Conservation (phyloP, 2,329 filamentous ascomycete genomes). For the Myotisia sp. region DNA sequence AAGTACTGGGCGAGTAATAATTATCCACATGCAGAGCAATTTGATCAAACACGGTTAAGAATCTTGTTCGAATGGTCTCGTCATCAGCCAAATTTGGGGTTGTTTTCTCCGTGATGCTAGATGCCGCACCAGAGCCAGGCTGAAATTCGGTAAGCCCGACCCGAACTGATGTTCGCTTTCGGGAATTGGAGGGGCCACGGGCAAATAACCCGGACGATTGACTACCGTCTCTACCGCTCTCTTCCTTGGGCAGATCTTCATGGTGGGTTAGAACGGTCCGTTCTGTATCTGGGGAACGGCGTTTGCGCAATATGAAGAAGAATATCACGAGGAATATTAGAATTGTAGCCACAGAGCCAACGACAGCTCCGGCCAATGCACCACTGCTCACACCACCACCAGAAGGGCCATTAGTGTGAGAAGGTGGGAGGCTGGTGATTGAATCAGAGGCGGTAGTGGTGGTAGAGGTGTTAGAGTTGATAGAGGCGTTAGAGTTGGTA, state of each 20-base stretch:
- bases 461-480: not conserved
- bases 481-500: not conserved
- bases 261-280: not conserved
- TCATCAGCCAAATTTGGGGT: slow-evolving; percentile 22
- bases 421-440: slow-evolving; percentile 1
- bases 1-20: slow-evolving; percentile 17
- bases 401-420: slow-evolving; percentile 3
- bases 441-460: not conserved
- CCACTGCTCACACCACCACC: slow-evolving; percentile 1
- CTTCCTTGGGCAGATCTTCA: not conserved
- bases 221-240: not conserved
- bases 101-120: slow-evolving; percentile 8
- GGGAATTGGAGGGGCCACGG: not conserved
- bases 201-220: not conserved
- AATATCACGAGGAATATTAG: slow-evolving; percentile 14
- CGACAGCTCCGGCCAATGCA: slow-evolving; percentile 16
- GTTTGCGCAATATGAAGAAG: slow-evolving; percentile 12
- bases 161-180: not conserved
- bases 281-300: not conserved
- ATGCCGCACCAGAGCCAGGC: not conserved
- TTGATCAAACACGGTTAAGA: slow-evolving; percentile 22
- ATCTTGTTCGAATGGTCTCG: slow-evolving; percentile 14
- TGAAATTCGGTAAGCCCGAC: not conserved
- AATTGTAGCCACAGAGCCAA: slow-evolving; percentile 16
- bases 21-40: slow-evolving; percentile 25